phyloP scores from a whole-genome alignment of 176 grass and related monocot genomes.

The Cocos nucifera region DNA sequence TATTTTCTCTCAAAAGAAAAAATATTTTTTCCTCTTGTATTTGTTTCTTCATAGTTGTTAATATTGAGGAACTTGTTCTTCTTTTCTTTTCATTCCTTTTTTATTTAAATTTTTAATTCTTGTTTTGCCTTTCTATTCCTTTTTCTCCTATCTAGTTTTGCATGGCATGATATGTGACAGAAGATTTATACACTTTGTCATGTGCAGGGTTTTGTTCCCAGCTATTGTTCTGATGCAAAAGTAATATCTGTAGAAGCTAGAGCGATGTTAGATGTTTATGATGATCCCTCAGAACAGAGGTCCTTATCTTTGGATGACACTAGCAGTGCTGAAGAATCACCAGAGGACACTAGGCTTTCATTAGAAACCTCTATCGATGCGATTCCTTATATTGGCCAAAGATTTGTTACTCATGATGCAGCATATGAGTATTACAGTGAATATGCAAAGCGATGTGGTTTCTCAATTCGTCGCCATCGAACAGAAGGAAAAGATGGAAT shows the following conservation, averaged over 20 bases:
- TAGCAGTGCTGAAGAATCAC: conserved; percentile 23
- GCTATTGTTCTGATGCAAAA: conserved; percentile 6
- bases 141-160: no score
- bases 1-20: no score
- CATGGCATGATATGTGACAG: neutral
- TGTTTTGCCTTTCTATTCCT: no score
- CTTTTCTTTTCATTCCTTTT: neutral
- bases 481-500: conserved; percentile 70
- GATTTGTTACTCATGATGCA: conserved; percentile 55
- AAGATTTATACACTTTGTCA: conserved; percentile 7
- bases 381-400: conserved; percentile 49
- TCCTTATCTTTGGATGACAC: conserved; percentile 30
- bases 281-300: conserved; percentile 36
- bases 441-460: conserved; percentile 55
- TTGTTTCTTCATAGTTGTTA: neutral
- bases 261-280: conserved; percentile 31
- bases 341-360: conserved; percentile 26
- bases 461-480: conserved; percentile 74
- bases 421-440: conserved; percentile 58
- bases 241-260: conserved; percentile 33
- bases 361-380: conserved; percentile 22
- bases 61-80: neutral
- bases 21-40: neutral
- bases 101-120: no score
- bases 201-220: conserved; percentile 2